Base-by-base conservation (phyloP, 129 eudicot genomes). In the Artemisia annua region DNA sequence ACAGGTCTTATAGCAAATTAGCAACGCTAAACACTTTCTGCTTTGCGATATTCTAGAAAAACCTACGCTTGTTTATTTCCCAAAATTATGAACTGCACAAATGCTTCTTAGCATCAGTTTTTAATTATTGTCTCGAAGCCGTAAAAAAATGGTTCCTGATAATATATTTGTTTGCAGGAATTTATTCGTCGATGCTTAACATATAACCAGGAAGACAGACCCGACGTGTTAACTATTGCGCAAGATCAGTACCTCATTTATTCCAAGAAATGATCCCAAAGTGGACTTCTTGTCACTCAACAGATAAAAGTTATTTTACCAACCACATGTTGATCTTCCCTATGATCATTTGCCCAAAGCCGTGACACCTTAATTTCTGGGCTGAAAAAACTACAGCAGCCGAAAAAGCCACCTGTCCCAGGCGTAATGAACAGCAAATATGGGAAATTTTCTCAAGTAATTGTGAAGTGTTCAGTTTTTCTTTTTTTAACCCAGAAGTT, bases 141-240 rank as follows among this genome's bases (percentile, higher is more conserved):
- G 11, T 62, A 28, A 62, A 62, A 62, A 4, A 22, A 13, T 26
- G 67, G 4, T 26, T 24, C 66, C 39, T 60, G 16, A 60, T 20
- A 52, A 7, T 67, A n/a, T 28, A 19, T 57, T 55, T 72, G 64
- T 39, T 11, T 83, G 78, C 86, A 93, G 98, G 98, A 93, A 14
- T 86, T 93, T 78, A 94, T 94, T 58, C 83, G 98, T 4, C 85
- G 87, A 48, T 94, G 98, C 71, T 77, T 94, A 71, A 87, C 90
- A 16, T 94, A 94, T 80, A 88, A 86, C 81, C 97, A 94, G 81
- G 97, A 81, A 52, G 98, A 94, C 9, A 84, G 98, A 64, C 97
- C 98, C 1, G 98, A 94, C 56, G 98, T 94, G 65, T 62, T 87
- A 74, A 77, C 85, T 54, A 86, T 94, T 35, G 92, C 98, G 58